These are phyloP conservation scores for Tetrapisispora nanseiensis DNA, from an alignment of 805 yeast genomes.

Conservation along the genomic window DNA sequence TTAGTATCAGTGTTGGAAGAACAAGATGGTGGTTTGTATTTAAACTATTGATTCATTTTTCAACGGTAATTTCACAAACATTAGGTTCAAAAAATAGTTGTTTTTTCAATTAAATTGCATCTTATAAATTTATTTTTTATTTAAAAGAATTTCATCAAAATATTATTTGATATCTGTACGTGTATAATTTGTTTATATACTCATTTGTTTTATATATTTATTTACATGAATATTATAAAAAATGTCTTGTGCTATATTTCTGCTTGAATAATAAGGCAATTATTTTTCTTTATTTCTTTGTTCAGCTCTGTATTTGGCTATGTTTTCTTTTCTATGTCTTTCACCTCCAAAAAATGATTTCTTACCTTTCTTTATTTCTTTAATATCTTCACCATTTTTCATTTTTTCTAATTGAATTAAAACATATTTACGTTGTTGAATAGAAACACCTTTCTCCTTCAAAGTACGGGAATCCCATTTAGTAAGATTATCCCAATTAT, in stretches of 20 bases:
- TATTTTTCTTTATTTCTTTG: slow-evolving; percentile 3
- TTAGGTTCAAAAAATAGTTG: neutral
- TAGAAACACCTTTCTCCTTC: slow-evolving; percentile 71
- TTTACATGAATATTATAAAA: neutral
- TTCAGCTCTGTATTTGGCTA: slow-evolving; percentile 42
- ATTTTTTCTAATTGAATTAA: slow-evolving; percentile 62
- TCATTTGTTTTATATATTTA: neutral
- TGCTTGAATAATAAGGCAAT: no score
- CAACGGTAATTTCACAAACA: neutral
- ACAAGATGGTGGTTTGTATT: slow-evolving; percentile 65
- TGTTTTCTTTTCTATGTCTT: slow-evolving; percentile 58
- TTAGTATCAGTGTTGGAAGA: slow-evolving; percentile 63
- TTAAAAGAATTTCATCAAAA: no score
- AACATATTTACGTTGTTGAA: slow-evolving; percentile 61
- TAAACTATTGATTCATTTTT: slow-evolving; percentile 35
- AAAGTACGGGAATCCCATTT: slow-evolving; percentile 41
- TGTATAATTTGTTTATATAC: neutral
- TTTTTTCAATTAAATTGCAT: neutral
- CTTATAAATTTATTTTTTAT: neutral
- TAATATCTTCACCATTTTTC: slow-evolving; percentile 44
- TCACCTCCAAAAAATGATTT: slow-evolving; percentile 79
- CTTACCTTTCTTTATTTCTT: slow-evolving; percentile 54
- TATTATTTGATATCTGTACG: no score
- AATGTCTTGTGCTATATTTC: neutral
- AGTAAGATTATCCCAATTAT: slow-evolving; percentile 61